Base-by-base conservation (phyloP, 1,284 basidiomycete species). In the Apiotrichum veenhuisii region DNA sequence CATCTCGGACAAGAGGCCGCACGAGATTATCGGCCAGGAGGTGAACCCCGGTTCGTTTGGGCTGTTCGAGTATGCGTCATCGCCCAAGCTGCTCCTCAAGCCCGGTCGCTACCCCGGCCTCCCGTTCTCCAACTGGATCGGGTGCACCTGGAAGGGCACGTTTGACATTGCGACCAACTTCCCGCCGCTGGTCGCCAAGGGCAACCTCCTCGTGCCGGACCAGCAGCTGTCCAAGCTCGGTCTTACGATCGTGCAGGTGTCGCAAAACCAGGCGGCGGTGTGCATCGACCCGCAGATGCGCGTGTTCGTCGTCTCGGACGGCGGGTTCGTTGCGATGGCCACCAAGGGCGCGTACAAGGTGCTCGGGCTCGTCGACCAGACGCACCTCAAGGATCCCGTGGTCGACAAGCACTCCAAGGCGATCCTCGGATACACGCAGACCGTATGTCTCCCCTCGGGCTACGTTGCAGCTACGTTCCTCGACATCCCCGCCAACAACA, bases 311-410 rank as follows among this genome's bases (percentile, higher is more conserved):
- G 55, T 60, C 25, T 14, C 51, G 10, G 55, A 60, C 36, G 51
- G 55, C 26, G 58, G 58, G 5, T 60, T 60, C 30, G 55, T 60
- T 44, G 58, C 58, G 20, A 57, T 60, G 54, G 58, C 58, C 44
- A 60, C 58, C 1, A 46, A 25, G 22, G 58, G 58, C 18, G 55
- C 58, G 1, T 60, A 60, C 48, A 48, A 42, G 20, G 54, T 60
- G 17, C 58, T 60, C 30, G 58, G 58, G 3, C 52, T 60, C 9
- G 55, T 60, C 26, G 58, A 60, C 58, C 46, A 57, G 58, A 60
- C 58, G 12, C 58, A 60, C 26, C 40, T 60, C 22, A 33, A 40
- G 22, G 52, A 60, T 20, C 9, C 30, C 14, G 43, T 60, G 38
- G 18, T 23, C 10, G 58, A 60, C 55, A 33, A 7, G 4, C 34